Evolutionary conservation across 2,329 filamentous ascomycete genomes (phyloP).

Genomic region (Penicillium sp.): DNA sequence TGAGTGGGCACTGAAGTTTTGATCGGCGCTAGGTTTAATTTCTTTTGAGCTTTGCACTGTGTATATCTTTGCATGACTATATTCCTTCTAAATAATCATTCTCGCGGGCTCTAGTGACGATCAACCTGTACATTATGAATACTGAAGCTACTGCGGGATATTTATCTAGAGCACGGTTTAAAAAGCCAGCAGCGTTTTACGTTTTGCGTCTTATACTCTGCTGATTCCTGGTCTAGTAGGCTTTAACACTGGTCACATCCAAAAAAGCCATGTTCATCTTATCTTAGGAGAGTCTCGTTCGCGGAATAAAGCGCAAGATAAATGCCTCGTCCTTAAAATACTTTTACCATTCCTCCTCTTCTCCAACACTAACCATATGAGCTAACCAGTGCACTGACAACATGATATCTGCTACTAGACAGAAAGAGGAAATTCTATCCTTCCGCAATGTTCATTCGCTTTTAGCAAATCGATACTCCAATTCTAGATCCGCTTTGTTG

Average conservation of each 20-base stretch:
- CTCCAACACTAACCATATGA: conserved; percentile 1
- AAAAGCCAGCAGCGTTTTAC: not conserved
- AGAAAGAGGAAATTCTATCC: conserved; percentile 6
- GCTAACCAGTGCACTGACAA: not conserved
- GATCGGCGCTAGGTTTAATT: conserved; percentile 2
- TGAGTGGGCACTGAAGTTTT: conserved; percentile 23
- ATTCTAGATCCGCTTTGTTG: conserved; percentile 2
- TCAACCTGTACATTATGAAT: conserved; percentile 33
- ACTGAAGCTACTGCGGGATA: conserved; percentile 19
- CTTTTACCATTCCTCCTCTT: not conserved
- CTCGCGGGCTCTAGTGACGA: not conserved
- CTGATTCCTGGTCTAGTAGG: not conserved
- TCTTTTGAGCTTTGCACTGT: not conserved
- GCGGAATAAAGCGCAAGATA: not conserved
- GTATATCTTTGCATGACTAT: conserved; percentile 3
- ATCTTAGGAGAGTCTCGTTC: not conserved
- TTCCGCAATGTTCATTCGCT: not conserved
- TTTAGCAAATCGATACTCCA: not conserved
- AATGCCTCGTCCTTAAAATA: not conserved
- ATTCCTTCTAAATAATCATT: conserved; percentile 3
- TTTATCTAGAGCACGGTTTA: not conserved
- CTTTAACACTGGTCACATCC: not conserved
- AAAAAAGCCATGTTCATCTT: not conserved
- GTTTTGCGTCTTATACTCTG: not conserved
- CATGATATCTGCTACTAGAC: conserved; percentile 1